These are phyloP conservation scores for Mariannaea elegans DNA, from an alignment of 2,329 filamentous ascomycete species.

Conservation along the genomic window DNA sequence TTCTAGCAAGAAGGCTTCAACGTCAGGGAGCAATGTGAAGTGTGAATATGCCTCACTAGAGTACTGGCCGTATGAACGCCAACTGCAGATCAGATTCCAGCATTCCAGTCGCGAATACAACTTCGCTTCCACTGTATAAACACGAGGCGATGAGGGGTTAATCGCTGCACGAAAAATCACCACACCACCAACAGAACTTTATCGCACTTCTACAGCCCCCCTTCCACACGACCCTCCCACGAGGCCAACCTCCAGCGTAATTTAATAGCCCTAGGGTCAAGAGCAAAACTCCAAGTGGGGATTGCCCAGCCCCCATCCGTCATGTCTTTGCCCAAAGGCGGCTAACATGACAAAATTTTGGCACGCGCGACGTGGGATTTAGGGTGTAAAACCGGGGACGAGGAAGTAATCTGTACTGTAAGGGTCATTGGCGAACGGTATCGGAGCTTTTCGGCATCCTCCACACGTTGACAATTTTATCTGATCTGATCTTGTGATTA, in stretches of 20 bases:
- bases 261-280: neutral
- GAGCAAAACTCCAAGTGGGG: neutral
- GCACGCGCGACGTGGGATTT: no score
- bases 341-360: slow-evolving; percentile 12
- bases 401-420: no score
- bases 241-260: neutral
- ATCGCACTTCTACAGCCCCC: no score
- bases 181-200: no score
- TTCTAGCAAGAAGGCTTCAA: neutral
- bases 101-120: neutral
- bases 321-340: slow-evolving; percentile 4
- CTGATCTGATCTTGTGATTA: slow-evolving; percentile 21
- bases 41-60: no score
- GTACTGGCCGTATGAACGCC: no score
- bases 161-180: neutral
- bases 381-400: neutral
- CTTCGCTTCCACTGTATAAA: neutral
- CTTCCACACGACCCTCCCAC: neutral
- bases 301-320: neutral
- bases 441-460: slow-evolving; percentile 12
- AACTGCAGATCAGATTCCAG: neutral
- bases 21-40: neutral
- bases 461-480: neutral
- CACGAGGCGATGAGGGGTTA: neutral
- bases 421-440: neutral